Conservation (phyloP, 1,284 basidiomycete species). For the Neonothopanus nambi region DNA sequence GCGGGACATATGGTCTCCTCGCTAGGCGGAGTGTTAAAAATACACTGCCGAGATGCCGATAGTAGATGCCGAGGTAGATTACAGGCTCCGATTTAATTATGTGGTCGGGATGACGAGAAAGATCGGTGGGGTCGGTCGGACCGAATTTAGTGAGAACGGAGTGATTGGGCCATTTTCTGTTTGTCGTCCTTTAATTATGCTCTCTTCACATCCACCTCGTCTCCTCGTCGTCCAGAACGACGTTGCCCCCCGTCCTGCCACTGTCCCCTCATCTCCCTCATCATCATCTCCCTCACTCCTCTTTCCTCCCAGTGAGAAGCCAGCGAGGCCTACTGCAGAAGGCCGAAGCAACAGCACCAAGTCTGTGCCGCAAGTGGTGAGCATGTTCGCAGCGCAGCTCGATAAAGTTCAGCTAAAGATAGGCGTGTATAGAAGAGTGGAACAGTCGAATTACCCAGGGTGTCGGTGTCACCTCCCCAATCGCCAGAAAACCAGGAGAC, state of each 20-base stretch:
- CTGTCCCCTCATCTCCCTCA: slow-evolving; percentile 3
- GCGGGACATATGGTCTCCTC: no score
- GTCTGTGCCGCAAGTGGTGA: slow-evolving; percentile 6
- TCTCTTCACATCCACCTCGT: slow-evolving; percentile 8
- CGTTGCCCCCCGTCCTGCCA: background rate
- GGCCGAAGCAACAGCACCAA: slow-evolving; percentile 3
- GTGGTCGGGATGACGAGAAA: no score
- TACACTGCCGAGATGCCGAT: no score
- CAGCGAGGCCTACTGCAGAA: background rate
- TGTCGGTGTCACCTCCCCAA: slow-evolving; percentile 2
- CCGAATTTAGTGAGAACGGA: no score
- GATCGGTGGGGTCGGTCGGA: no score
- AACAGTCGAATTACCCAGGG: no score
- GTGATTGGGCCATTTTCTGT: no score
- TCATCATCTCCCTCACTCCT: slow-evolving; percentile 7
- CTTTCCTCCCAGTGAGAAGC: slow-evolving; percentile 2
- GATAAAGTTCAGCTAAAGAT: background rate
- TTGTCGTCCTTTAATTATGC: slow-evolving; percentile 4
- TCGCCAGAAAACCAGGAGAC: slow-evolving; percentile 5
- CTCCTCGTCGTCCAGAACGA: slow-evolving; percentile 4
- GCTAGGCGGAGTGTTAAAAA: no score
- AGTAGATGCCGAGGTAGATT: no score
- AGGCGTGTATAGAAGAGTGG: no score
- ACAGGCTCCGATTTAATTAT: no score
- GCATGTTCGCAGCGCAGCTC: background rate